phyloP scores from a whole-genome alignment of 176 grass and related monocot species.

The Hsuehochloa calcarea region DNA sequence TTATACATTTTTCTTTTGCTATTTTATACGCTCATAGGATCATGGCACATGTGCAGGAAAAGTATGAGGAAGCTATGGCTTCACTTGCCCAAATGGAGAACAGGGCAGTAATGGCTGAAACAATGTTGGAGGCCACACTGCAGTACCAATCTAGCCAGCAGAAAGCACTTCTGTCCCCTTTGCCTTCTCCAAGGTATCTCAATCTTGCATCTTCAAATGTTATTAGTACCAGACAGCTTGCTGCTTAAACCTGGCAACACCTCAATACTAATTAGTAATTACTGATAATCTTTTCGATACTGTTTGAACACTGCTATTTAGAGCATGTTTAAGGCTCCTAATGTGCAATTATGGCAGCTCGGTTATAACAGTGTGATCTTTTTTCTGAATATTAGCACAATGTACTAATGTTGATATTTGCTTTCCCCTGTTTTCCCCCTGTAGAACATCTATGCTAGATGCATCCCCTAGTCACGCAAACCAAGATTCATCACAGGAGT shows the following conservation, averaged over 20 bases:
- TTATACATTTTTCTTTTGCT: conserved; percentile 1
- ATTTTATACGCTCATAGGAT: conserved; percentile 24
- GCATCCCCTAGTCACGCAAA: conserved; percentile 35
- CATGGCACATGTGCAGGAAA: conserved; percentile 67
- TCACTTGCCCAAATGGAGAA: conserved; percentile 83
- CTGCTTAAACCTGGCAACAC: conserved; percentile 23
- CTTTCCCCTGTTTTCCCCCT: conserved; percentile 16
- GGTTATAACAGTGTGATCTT: background rate
- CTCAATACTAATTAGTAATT: conserved; percentile 2
- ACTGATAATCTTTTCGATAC: background rate
- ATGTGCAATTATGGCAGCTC: background rate
- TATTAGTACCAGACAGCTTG: conserved; percentile 9
- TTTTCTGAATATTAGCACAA: background rate
- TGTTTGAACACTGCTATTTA: conserved; percentile 18
- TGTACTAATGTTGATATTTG: conserved; percentile 24
- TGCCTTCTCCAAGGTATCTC: conserved; percentile 80
- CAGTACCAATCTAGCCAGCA: conserved; percentile 96
- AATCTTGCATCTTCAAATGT: conserved; percentile 14
- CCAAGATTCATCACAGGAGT: conserved; percentile 70
- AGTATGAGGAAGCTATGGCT: conserved; percentile 79
- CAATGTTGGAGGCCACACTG: conserved; percentile 96
- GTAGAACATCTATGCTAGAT: conserved; percentile 60
- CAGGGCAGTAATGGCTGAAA: conserved; percentile 97
- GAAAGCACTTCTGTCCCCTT: conserved; percentile 74
- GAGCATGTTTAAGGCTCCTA: conserved; percentile 3